A percentile compares a stretch with the other conserved stretches of the same genome.
Conservation (phyloP, 2,329 filamentous ascomycete genomes). For the Rhinocladiella similis region DNA sequence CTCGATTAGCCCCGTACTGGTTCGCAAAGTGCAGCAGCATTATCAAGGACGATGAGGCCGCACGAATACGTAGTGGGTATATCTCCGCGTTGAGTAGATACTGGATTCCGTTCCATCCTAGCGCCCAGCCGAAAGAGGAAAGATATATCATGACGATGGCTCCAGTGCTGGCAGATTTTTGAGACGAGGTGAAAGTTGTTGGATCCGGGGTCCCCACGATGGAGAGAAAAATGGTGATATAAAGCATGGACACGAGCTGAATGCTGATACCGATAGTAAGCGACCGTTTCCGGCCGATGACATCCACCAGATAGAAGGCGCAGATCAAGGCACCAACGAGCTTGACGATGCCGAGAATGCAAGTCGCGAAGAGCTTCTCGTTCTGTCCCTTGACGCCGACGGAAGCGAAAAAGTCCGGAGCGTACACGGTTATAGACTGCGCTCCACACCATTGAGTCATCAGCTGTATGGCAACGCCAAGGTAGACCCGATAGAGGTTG, state of each 20-base stretch:
- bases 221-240: slow-evolving; percentile 55
- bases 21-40: slow-evolving; percentile 47
- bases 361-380: slow-evolving; percentile 52
- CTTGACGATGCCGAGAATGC: slow-evolving; percentile 75
- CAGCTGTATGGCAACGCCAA: slow-evolving; percentile 68
- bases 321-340: slow-evolving; percentile 66
- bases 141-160: slow-evolving; percentile 48
- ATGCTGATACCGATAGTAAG: slow-evolving; percentile 50
- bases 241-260: slow-evolving; percentile 52
- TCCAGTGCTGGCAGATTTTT: slow-evolving; percentile 37
- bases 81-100: slow-evolving; percentile 48
- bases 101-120: slow-evolving; percentile 49
- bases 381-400: slow-evolving; percentile 68
- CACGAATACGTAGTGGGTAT: slow-evolving; percentile 45
- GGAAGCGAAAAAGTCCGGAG: slow-evolving; percentile 69
- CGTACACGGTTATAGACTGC: slow-evolving; percentile 74
- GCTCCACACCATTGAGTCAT: slow-evolving; percentile 74
- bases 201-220: slow-evolving; percentile 32
- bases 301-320: slow-evolving; percentile 76
- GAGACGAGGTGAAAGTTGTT: slow-evolving; percentile 15
- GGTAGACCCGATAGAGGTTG: slow-evolving; percentile 72
- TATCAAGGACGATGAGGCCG: slow-evolving; percentile 41
- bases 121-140: slow-evolving; percentile 46
- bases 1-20: slow-evolving; percentile 34
- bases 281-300: slow-evolving; percentile 69